phyloP scores from a whole-genome alignment of 805 yeast genomes.

The Cyberlindnera sargentensis region DNA sequence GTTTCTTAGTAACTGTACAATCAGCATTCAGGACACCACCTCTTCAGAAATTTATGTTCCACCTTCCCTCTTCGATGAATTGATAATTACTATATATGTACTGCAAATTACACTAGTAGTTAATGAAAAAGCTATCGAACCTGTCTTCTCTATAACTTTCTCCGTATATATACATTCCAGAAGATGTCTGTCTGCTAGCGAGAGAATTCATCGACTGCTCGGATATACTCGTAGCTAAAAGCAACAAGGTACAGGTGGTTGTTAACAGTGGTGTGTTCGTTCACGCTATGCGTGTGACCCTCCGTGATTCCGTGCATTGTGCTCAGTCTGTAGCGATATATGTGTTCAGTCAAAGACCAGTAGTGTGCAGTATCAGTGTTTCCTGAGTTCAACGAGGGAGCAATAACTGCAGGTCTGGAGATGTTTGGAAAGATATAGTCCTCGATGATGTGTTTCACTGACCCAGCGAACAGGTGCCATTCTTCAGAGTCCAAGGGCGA shows the following conservation, averaged over 20 bases:
- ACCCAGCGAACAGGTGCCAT: constrained; percentile 54
- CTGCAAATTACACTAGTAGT: too few species aligned
- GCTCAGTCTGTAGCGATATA: constrained; percentile 11
- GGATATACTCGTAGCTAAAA: constrained; percentile 15
- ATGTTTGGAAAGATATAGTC: constrained; percentile 29
- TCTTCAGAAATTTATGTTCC: too few species aligned
- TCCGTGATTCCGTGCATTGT: constrained; percentile 4
- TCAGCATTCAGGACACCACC: too few species aligned
- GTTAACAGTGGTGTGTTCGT: constrained; percentile 14
- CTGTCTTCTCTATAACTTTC: too few species aligned
- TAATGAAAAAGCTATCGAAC: too few species aligned
- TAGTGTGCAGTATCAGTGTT: constrained; percentile 14
- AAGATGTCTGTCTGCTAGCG: too few species aligned
- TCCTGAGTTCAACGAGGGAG: constrained; percentile 9
- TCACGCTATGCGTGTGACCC: constrained; percentile 13
- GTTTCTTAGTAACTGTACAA: too few species aligned
- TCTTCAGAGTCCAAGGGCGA: constrained; percentile 38
- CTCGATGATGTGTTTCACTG: constrained; percentile 52
- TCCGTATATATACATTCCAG: too few species aligned
- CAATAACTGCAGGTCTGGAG: constrained; percentile 6
- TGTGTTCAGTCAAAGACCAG: constrained; percentile 14
- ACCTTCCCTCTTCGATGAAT: too few species aligned
- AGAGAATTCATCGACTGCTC: constrained; percentile 7
- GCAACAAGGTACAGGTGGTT: constrained; percentile 13
- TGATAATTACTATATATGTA: too few species aligned